phyloP scores from a whole-genome alignment of 2,329 filamentous ascomycete genomes.

The Decorospora gaudefroyi region DNA sequence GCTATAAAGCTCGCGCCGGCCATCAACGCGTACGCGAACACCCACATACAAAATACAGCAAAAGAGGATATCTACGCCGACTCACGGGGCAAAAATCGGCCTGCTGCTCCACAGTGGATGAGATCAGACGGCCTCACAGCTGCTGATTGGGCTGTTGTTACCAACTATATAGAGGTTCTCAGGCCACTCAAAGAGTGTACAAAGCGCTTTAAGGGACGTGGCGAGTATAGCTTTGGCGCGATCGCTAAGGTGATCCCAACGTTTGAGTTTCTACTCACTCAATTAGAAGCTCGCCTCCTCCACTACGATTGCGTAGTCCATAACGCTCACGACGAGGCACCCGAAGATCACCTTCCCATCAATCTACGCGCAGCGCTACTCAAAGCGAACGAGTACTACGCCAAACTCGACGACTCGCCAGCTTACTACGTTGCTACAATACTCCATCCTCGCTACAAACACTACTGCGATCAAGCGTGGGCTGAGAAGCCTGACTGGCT shows the following conservation, averaged over 20 bases:
- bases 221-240: not conserved
- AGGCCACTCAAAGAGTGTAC: not conserved
- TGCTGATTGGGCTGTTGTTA: slow-evolving; percentile 4
- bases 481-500: slow-evolving; percentile 1
- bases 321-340: not conserved
- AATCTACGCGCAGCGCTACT: too few species aligned
- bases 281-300: not conserved
- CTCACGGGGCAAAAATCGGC: not conserved
- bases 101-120: slow-evolving; percentile 1
- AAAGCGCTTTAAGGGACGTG: not conserved
- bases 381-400: too few species aligned
- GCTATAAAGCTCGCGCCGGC: slow-evolving; percentile 1
- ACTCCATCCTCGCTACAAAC: slow-evolving; percentile 8
- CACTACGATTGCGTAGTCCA: not conserved
- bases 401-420: slow-evolving; percentile 5
- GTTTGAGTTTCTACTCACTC: not conserved
- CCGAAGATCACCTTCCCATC: slow-evolving; percentile 6
- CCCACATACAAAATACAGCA: not conserved
- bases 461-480: slow-evolving; percentile 7
- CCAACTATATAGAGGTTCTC: slow-evolving; percentile 2
- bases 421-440: slow-evolving; percentile 6
- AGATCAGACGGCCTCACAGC: not conserved
- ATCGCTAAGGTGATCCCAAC: slow-evolving; percentile 3
- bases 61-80: not conserved
- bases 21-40: not conserved